Evolutionary conservation across 148 eudicot genomes (phyloP).

Genomic region (Bassia scoparia): DNA sequence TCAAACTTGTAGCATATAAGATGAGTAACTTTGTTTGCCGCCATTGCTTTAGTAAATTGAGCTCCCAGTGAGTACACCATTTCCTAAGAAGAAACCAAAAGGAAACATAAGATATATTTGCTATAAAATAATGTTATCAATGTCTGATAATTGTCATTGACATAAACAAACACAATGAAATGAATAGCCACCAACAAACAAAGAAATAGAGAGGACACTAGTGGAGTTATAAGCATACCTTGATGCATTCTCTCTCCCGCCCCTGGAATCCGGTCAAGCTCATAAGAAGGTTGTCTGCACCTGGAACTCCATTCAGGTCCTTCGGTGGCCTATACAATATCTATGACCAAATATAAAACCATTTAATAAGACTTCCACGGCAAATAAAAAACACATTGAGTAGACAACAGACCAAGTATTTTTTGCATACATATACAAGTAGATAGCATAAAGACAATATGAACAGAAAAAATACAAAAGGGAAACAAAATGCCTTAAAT

Average conservation of each 20-base stretch:
- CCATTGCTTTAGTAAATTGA: conserved; percentile 72
- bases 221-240: conserved; percentile 39
- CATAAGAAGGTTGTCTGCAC: conserved; percentile 58
- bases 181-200: background rate
- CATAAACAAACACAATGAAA: background rate
- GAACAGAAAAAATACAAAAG: too few relatives aligned
- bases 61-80: conserved; percentile 88
- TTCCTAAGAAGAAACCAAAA: conserved; percentile 33
- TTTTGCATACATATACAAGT: too few relatives aligned
- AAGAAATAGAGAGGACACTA: background rate
- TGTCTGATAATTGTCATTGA: background rate
- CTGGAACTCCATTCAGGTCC: conserved; percentile 74
- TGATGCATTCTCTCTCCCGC: conserved; percentile 72
- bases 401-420: background rate
- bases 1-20: conserved; percentile 81
- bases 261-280: conserved; percentile 91
- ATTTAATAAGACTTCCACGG: background rate
- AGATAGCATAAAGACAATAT: too few relatives aligned
- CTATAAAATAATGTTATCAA: background rate
- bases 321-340: conserved; percentile 67
- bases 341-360: conserved; percentile 33
- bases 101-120: conserved; percentile 3
- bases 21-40: conserved; percentile 77
- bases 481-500: too few relatives aligned
- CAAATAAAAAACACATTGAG: background rate